Conservation (phyloP, 2,329 filamentous ascomycete species). For the Elsinoe necatrix region DNA sequence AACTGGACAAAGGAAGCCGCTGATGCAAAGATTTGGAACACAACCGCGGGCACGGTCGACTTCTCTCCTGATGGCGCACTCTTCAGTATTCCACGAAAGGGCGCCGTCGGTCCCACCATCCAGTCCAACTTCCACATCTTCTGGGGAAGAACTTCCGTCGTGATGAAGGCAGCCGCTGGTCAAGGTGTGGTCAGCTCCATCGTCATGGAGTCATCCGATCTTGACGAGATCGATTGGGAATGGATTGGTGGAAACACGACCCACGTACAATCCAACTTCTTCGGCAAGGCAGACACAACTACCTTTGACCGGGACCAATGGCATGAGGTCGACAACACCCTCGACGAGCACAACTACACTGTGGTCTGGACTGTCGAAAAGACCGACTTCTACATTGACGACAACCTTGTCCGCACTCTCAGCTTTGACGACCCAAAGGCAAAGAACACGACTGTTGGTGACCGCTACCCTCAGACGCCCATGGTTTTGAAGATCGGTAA, state of each 20-base stretch:
- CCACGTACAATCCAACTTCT: slow-evolving; percentile 64
- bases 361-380: slow-evolving; percentile 59
- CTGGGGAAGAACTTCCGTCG: slow-evolving; percentile 70
- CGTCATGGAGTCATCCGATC: slow-evolving; percentile 72
- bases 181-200: slow-evolving; percentile 71
- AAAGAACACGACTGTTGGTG: slow-evolving; percentile 33
- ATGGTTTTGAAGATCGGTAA: slow-evolving; percentile 61
- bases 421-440: slow-evolving; percentile 26
- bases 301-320: slow-evolving; percentile 60
- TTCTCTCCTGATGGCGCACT: slow-evolving; percentile 49
- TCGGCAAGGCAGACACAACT: slow-evolving; percentile 60
- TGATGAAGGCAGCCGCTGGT: slow-evolving; percentile 67
- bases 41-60: slow-evolving; percentile 57
- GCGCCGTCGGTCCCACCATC: slow-evolving; percentile 65
- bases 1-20: slow-evolving; percentile 46
- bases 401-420: slow-evolving; percentile 58
- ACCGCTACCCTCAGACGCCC: slow-evolving; percentile 71
- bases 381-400: slow-evolving; percentile 63
- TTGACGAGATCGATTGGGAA: slow-evolving; percentile 86
- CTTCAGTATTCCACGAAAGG: slow-evolving; percentile 60
- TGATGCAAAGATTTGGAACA: slow-evolving; percentile 32
- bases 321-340: slow-evolving; percentile 48
- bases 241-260: slow-evolving; percentile 61
- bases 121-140: slow-evolving; percentile 77
- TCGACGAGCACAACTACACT: slow-evolving; percentile 61